A percentile compares a stretch with the other conserved stretches of the same genome.
Conservation (phyloP, 768 basidiomycete genomes). For the Amanita polypyramis region DNA sequence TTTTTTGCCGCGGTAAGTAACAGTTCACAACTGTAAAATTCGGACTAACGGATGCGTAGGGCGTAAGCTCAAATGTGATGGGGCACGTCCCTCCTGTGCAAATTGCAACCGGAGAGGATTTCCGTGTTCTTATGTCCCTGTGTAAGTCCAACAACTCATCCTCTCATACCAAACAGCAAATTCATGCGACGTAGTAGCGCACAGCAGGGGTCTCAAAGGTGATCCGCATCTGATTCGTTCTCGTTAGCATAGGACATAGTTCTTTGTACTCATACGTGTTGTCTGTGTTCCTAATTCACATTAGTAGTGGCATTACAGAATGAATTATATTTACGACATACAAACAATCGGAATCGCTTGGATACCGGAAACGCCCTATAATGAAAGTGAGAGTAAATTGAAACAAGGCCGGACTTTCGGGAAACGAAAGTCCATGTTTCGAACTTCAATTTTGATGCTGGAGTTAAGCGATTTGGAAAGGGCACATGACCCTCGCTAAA, state of each 20-base stretch:
- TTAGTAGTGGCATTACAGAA: not conserved
- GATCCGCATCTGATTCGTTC: not conserved
- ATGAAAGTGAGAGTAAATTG: not conserved
- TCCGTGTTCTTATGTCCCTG: conserved; percentile 52
- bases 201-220: conserved; percentile 5
- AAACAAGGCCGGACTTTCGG: not conserved
- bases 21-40: not conserved
- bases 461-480: conserved; percentile 1
- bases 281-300: not conserved
- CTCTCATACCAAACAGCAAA: not conserved
- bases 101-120: conserved; percentile 54
- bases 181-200: not conserved
- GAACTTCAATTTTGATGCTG: too few species aligned
- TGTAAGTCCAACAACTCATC: conserved; percentile 35
- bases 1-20: conserved; percentile 53
- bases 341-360: not conserved
- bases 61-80: conserved; percentile 68
- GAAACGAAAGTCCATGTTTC: not conserved
- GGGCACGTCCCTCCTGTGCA: conserved; percentile 47
- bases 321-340: not conserved
- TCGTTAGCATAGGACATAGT: not conserved
- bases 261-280: not conserved
- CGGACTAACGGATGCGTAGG: conserved; percentile 24
- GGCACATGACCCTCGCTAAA: too few species aligned
- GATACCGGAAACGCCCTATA: not conserved